Evolutionary conservation across 169 alveolate species (phyloP).

Genomic region (Eimeria falciformis): DNA sequence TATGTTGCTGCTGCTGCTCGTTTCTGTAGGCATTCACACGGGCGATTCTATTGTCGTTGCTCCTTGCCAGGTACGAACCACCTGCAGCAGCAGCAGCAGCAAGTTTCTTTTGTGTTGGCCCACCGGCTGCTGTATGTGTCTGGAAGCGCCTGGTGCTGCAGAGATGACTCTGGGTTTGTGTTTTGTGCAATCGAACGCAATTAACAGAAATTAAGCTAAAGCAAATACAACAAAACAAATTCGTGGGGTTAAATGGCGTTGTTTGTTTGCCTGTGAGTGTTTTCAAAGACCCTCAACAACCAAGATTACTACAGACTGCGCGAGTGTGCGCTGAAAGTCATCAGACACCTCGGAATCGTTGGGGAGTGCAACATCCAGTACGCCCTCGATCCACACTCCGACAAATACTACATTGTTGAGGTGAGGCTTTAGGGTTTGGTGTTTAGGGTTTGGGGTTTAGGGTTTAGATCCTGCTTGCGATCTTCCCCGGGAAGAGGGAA

Average conservation of each 20-base stretch:
- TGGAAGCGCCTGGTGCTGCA: too few relatives aligned
- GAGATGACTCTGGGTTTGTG: too few relatives aligned
- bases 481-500: too few relatives aligned
- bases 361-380: slow-evolving; percentile 94
- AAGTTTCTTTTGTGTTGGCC: too few relatives aligned
- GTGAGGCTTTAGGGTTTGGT: slow-evolving; percentile 48
- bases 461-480: background rate
- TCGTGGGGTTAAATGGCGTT: too few relatives aligned
- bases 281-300: slow-evolving; percentile 88
- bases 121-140: too few relatives aligned
- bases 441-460: background rate
- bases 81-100: too few relatives aligned
- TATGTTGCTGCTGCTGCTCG: too few relatives aligned
- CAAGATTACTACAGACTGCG: slow-evolving; percentile 89
- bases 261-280: background rate
- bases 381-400: slow-evolving; percentile 90
- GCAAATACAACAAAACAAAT: too few relatives aligned
- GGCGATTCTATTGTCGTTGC: slow-evolving; percentile 95
- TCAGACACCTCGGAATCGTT: slow-evolving; percentile 90
- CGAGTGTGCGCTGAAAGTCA: slow-evolving; percentile 89
- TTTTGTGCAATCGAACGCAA: too few relatives aligned
- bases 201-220: too few relatives aligned
- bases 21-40: slow-evolving; percentile 87
- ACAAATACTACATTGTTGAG: slow-evolving; percentile 91
- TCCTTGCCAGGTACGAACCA: slow-evolving; percentile 87